Conservation (phyloP, 306 rosid species). For the Dryas alaskensis region DNA sequence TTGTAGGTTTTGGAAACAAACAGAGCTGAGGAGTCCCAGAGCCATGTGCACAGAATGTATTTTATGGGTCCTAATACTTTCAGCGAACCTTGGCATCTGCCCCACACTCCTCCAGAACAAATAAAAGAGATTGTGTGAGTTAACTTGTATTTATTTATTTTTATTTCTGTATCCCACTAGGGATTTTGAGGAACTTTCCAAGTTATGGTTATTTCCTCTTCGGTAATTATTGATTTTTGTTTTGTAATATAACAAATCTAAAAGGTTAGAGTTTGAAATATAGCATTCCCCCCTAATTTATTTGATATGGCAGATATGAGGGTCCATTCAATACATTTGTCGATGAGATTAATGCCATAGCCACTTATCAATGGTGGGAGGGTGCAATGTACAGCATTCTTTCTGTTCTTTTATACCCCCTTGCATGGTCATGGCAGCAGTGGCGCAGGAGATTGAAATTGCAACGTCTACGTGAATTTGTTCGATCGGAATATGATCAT, state of each 20-base stretch:
- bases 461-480: slow-evolving; percentile 91
- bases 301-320: slow-evolving; percentile 70
- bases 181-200: not conserved
- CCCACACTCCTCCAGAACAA: slow-evolving; percentile 86
- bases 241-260: not conserved
- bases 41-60: slow-evolving; percentile 95
- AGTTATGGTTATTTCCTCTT: not conserved
- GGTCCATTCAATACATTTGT: slow-evolving; percentile 86
- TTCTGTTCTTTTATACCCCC: slow-evolving; percentile 76
- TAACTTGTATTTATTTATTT: slow-evolving; percentile 12
- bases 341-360: slow-evolving; percentile 86
- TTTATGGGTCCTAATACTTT: slow-evolving; percentile 98
- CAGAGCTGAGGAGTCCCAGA: slow-evolving; percentile 96
- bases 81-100: slow-evolving; percentile 95
- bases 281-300: slow-evolving; percentile 24
- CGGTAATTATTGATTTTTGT: slow-evolving; percentile 11
- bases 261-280: slow-evolving; percentile 24
- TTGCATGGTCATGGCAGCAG: slow-evolving; percentile 97
- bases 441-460: slow-evolving; percentile 84
- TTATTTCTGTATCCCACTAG: not conserved
- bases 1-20: slow-evolving; percentile 90
- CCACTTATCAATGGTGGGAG: slow-evolving; percentile 99
- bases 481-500: slow-evolving; percentile 94
- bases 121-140: slow-evolving; percentile 94
- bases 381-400: slow-evolving; percentile 84